Evolutionary conservation across 768 basidiomycete species (phyloP).

Genomic region (Lactifluus piperatus): DNA sequence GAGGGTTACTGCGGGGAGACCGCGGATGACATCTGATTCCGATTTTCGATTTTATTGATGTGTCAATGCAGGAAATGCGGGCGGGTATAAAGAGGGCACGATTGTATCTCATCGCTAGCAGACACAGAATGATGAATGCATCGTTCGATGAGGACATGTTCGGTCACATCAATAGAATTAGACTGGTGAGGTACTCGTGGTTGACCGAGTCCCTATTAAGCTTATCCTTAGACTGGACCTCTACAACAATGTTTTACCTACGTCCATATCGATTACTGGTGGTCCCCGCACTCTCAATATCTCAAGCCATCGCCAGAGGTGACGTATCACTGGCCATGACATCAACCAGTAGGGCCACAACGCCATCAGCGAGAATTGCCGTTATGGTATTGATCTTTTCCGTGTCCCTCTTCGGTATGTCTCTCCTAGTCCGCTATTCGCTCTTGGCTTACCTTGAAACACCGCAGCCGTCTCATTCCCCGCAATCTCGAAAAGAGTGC

Average conservation of each 20-base stretch:
- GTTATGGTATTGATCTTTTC: slow-evolving; percentile 46
- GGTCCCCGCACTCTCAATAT: too few species aligned
- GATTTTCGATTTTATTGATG: slow-evolving; percentile 74
- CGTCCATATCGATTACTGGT: not conserved
- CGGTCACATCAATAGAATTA: not conserved
- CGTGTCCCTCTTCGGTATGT: slow-evolving; percentile 57
- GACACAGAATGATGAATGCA: slow-evolving; percentile 46
- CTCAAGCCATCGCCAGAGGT: too few species aligned
- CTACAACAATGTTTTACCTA: not conserved
- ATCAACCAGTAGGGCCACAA: not conserved
- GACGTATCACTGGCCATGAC: not conserved
- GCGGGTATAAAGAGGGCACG: slow-evolving; percentile 81
- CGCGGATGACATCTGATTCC: slow-evolving; percentile 32
- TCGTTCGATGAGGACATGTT: not conserved
- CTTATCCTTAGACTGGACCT: too few species aligned
- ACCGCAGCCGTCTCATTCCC: slow-evolving; percentile 64
- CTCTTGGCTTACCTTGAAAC: not conserved
- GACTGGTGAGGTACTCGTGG: slow-evolving; percentile 15
- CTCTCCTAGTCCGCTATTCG: not conserved
- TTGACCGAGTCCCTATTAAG: not conserved
- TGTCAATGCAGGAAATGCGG: slow-evolving; percentile 42
- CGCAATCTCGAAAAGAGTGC: slow-evolving; percentile 45
- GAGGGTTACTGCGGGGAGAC: slow-evolving; percentile 70
- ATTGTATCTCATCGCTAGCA: slow-evolving; percentile 45
- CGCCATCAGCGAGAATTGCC: slow-evolving; percentile 1